Evolutionary conservation across 805 yeast genomes (phyloP), one percentile per base, ranked within the genome.

Genomic region (Yamadazyma nakazawae): DNA sequence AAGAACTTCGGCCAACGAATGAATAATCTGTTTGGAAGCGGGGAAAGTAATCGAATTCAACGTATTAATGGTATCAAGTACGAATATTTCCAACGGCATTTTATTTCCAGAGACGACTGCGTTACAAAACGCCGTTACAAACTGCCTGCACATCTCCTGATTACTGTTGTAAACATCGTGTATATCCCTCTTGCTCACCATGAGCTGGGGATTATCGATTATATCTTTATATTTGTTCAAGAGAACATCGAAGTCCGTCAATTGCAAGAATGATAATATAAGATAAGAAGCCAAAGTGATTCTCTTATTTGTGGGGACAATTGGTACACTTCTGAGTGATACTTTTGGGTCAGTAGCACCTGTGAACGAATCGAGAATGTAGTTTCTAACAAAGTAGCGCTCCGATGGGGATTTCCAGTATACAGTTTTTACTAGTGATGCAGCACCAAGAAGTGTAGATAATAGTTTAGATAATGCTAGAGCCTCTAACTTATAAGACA

Each of bases 361-460:
- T 18, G 13, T 24, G 40, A 45, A 37, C 8, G 14, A 18, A 8
- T 19, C 43, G 10, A 45, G 10, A 2, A 47, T 26, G 21, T 38
- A 43, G 5, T 31, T n/a, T 8, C 45, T 8, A 9, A 50, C 47
- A 34, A 16, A 50, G 16, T 41, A 14, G n/a, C 49, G 19, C 45
- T 50, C 54, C 12, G 11, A 4, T 2, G 49, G 49, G 17, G 34
- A 40, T 3, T 44, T 34, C 37, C 25, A 32, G 31, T 47, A 47
- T 8, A 47, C 18, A 3, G 49, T 21, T 26, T 30, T 43, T 2
- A 43, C 18, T 5, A 30, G 9, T 25, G 34, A n/a, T 12, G 46
- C 46, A 14, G 37, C 17, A 28, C 36, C 9, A 7, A 43, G 13
- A 17, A 43, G 31, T 2, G 35, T 35, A 2, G 38, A 16, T 8